These are phyloP conservation scores for Tubosaeta sp. DNA, from an alignment of 768 basidiomycete genomes.

Conservation along the genomic window DNA sequence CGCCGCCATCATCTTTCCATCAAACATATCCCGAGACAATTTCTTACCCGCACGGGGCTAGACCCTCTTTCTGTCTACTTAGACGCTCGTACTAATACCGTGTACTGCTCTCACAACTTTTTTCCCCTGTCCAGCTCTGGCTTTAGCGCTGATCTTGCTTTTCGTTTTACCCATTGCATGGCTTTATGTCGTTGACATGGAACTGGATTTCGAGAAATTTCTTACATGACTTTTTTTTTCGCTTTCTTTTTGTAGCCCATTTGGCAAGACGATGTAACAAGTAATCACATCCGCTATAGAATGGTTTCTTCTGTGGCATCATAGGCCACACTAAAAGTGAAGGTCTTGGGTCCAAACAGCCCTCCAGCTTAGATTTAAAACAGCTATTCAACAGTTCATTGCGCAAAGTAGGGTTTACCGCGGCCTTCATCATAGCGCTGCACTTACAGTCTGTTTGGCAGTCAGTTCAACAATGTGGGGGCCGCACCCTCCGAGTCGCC, in stretches of 20 bases:
- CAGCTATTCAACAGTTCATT: no score
- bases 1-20: constrained; percentile 3
- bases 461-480: no score
- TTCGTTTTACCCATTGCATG: background rate
- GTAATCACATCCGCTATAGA: background rate
- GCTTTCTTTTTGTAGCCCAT: background rate
- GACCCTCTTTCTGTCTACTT: background rate
- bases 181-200: background rate
- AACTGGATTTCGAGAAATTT: background rate
- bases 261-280: background rate
- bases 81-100: constrained; percentile 5
- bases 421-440: no score
- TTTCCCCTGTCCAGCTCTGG: background rate
- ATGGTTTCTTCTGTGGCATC: background rate
- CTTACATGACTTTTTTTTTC: background rate
- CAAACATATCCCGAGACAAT: constrained; percentile 3
- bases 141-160: background rate
- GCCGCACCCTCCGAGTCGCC: no score
- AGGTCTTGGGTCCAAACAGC: no score
- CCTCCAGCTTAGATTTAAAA: no score
- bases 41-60: background rate
- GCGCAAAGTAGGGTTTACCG: no score
- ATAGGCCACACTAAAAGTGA: no score
- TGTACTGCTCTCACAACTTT: constrained; percentile 9
- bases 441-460: no score